Evolutionary conservation across 768 basidiomycete genomes (phyloP).

Genomic region (Kwoniella sp.): DNA sequence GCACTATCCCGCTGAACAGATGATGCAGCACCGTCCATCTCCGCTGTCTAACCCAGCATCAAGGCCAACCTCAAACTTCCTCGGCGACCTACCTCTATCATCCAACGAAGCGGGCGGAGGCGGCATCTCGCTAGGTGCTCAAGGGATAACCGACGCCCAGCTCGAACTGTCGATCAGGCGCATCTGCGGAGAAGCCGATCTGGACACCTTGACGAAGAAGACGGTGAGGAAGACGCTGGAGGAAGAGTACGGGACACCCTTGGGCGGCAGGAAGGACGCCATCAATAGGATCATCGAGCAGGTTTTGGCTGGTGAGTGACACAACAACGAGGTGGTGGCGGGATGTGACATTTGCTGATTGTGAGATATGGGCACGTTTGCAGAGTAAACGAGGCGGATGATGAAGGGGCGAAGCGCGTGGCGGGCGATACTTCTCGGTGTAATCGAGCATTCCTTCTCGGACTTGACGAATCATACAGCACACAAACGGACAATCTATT

Average conservation of each 20-base stretch:
- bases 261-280: slow-evolving; percentile 59
- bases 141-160: slow-evolving; percentile 45
- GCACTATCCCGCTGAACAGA: background rate
- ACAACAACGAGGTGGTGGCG: background rate
- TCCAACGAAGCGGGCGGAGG: background rate
- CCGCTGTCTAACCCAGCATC: slow-evolving; percentile 3
- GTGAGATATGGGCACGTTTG: background rate
- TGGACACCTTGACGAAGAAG: slow-evolving; percentile 89
- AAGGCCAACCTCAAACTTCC: slow-evolving; percentile 30
- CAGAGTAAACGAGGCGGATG: too few relatives aligned
- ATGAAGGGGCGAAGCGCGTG: too few relatives aligned
- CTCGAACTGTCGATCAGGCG: slow-evolving; percentile 64
- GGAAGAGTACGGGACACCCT: slow-evolving; percentile 74
- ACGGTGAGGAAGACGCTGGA: slow-evolving; percentile 83
- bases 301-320: slow-evolving; percentile 38
- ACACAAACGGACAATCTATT: too few relatives aligned
- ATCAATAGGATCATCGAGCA: slow-evolving; percentile 56
- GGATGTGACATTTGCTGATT: background rate
- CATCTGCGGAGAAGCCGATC: slow-evolving; percentile 74
- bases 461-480: too few relatives aligned
- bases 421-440: too few relatives aligned
- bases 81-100: slow-evolving; percentile 25
- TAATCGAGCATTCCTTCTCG: too few relatives aligned
- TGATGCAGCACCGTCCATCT: slow-evolving; percentile 1
- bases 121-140: slow-evolving; percentile 26